Evolutionary conservation across 805 yeast species (phyloP), one percentile per base, ranked within the genome.

Genomic region (Metschnikowia matae): DNA sequence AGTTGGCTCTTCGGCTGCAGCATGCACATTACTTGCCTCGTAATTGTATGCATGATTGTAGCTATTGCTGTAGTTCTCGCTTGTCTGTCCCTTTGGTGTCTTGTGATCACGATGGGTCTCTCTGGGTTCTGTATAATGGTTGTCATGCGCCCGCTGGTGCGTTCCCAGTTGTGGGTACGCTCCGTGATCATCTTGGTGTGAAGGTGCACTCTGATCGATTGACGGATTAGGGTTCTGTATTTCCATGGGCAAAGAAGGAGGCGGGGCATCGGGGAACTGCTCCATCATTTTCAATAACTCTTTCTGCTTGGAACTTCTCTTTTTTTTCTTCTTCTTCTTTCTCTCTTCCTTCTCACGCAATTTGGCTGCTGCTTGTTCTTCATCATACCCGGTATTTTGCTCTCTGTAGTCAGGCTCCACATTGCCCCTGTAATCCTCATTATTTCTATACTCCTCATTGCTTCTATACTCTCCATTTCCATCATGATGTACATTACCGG

Each of bases 251-350:
- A 56, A 42, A n/a, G 56, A 41, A 7, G 61, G 61, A 6, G 59
- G 61, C 2, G 61, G 61, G 0, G 56, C 61, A 36, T 54, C 54
- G 10, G 61, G 61, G 3, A 52, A 44, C 20, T 46, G 40, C 18
- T 41, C 46, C 48, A 56, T 48, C 57, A 49, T 46, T 8, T 39
- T 44, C 29, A 43, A 46, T 2, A 40, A 17, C 15, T 46, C 54
- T 20, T 44, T 50, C 31, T n/a, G 44, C 26, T 44, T 48, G n/a
- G 31, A 18, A 29, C 46, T 52, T 42, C 48, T 47, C 50, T 58
- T 58, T 49, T 51, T 54, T 38, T 57, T 56, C 44, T 49, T 58
- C 29, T 45, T 47, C 31, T 45, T 52, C 40, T 46, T 47, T 35
- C 46, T 51, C 15, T 40, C 42, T 8, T 17, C 35, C 17, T 32